These are phyloP conservation scores for Zygoascus biomembranicola DNA, from an alignment of 805 yeast genomes.

Conservation along the genomic window DNA sequence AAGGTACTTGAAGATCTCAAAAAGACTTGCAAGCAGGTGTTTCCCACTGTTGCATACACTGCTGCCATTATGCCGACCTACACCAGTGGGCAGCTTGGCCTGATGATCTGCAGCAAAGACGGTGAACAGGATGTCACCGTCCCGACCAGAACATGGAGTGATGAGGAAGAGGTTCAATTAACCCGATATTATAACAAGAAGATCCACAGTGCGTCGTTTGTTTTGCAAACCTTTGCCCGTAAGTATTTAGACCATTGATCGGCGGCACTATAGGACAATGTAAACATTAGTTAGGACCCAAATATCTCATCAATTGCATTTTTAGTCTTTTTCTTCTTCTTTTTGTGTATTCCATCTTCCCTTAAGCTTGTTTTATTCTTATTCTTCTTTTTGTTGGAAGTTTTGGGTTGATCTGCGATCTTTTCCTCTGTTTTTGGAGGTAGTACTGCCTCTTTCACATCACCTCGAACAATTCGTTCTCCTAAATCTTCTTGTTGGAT, in stretches of 20 bases:
- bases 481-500: slow-evolving; percentile 13
- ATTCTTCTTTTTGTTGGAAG: background rate
- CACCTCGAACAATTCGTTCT: slow-evolving; percentile 16
- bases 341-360: slow-evolving; percentile 8
- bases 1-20: slow-evolving; percentile 71
- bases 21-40: slow-evolving; percentile 70
- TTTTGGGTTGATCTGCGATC: background rate
- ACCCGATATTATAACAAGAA: slow-evolving; percentile 74
- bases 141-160: slow-evolving; percentile 59
- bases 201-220: slow-evolving; percentile 82
- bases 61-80: slow-evolving; percentile 92
- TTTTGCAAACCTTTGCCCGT: slow-evolving; percentile 87
- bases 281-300: slow-evolving; percentile 32
- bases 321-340: slow-evolving; percentile 39
- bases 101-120: slow-evolving; percentile 89
- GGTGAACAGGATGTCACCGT: slow-evolving; percentile 48
- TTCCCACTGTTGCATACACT: slow-evolving; percentile 86
- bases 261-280: background rate
- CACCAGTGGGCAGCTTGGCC: slow-evolving; percentile 98
- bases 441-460: background rate
- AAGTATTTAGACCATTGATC: slow-evolving; percentile 29
- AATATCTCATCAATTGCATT: slow-evolving; percentile 70
- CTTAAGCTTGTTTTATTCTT: background rate
- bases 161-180: slow-evolving; percentile 51
- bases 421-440: background rate